Base-by-base conservation (phyloP, 83 land plant genomes). In the Thuja plicata region DNA sequence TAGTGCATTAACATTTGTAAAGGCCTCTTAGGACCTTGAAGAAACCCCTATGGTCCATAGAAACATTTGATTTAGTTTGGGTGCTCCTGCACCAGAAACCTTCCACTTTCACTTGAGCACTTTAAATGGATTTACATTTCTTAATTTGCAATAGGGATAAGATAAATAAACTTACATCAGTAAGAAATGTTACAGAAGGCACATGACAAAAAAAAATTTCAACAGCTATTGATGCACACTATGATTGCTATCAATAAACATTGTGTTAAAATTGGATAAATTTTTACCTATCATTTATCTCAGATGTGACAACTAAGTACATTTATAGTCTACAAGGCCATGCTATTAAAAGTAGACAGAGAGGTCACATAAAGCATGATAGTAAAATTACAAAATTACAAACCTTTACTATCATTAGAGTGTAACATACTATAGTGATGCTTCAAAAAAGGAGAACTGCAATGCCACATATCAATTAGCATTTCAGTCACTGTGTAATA, bases 341-440 rank as follows among this genome's bases (percentile, higher is more conserved):
- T 13, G 40, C 41, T 78, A 41, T 78, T 35, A 3, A 38, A 13
- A 86, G 9, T 89, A 16, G 50, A 89, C 40, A 66, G 57, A n/a
- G 50, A 38, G 52, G 50, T 66, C 17, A 46, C n/a, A 30, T 40
- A 86, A 86, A 43, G 88, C 48, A 71, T 11, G 79, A 41, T 17
- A 46, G 35, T 17, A 71, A 77, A 27, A 76, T 52, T 41, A 46
- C 41, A 81, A 19, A 81, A 45, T 73, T 43, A 85, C 93, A 90
- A 27, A 95, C 97, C 96, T 96, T 96, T 52, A 95, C 95, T 73
- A 96, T 73, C 9, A 96, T 96, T 84, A 95, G 97, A 30, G 97
- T 96, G 89, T 96, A 96, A 70, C 97, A 95, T 96, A 43, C 97
- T 96, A 93, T 93, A 96, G 5, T 90, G 93, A 87, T 94, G 96